Evolutionary conservation across 2,329 filamentous ascomycete genomes (phyloP).

Genomic region (Drechslera avenae): DNA sequence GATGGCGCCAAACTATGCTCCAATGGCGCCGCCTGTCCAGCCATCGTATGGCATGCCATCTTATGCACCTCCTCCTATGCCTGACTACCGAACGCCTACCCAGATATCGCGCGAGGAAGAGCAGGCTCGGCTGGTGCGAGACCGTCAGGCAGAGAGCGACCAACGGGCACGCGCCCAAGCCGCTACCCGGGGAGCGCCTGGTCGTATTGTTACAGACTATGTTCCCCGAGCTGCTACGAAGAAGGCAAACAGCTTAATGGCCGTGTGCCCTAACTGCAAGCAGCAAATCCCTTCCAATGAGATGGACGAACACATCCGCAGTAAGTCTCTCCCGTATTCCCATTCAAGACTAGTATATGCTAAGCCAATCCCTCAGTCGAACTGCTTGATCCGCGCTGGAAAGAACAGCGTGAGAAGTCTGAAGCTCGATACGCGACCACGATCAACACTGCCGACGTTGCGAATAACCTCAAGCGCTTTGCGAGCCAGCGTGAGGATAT

Average conservation of each 20-base stretch:
- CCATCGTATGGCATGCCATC: slow-evolving; percentile 29
- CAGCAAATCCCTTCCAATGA: slow-evolving; percentile 87
- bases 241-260: slow-evolving; percentile 68
- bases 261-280: slow-evolving; percentile 89
- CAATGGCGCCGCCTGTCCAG: slow-evolving; percentile 39
- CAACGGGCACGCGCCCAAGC: slow-evolving; percentile 77
- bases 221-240: slow-evolving; percentile 81
- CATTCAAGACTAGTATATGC: slow-evolving; percentile 17
- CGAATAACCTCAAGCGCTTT: slow-evolving; percentile 92
- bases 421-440: slow-evolving; percentile 84
- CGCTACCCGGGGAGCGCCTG: slow-evolving; percentile 71
- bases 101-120: slow-evolving; percentile 47
- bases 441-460: slow-evolving; percentile 85
- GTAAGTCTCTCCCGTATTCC: slow-evolving; percentile 52
- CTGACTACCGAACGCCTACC: slow-evolving; percentile 38
- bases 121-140: slow-evolving; percentile 44
- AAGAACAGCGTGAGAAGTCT: slow-evolving; percentile 89
- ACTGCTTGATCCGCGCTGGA: slow-evolving; percentile 91
- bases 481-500: slow-evolving; percentile 87
- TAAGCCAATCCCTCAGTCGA: slow-evolving; percentile 66
- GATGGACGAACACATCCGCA: slow-evolving; percentile 90
- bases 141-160: slow-evolving; percentile 55
- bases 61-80: slow-evolving; percentile 31
- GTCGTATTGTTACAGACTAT: slow-evolving; percentile 90
- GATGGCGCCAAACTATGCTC: slow-evolving; percentile 35